Base-by-base conservation (phyloP, 2,329 filamentous ascomycete species). In the Tolypocladium guangdongense region DNA sequence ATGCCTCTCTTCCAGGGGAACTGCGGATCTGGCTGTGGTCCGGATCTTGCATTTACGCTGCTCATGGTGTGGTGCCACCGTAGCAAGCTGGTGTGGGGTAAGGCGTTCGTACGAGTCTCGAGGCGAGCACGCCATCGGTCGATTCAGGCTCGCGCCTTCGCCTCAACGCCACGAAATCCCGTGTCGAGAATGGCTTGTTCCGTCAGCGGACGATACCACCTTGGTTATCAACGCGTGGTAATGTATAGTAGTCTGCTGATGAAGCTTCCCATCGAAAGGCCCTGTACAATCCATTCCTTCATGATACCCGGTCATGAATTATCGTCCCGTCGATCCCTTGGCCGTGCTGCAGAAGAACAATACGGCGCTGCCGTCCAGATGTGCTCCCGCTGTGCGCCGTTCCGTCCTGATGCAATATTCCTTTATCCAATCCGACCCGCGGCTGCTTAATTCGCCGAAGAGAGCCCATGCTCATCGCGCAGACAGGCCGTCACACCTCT, bases 401-500 rank as follows among this genome's bases (percentile, higher is more conserved):
- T 27, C 14, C 7, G 12, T 27, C 41, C 24, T 27, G 14, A 12
- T 18, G 30, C 7, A 27, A 14, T 43, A 43, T 43, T 4, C 7
- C 22, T 3, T 43, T 27, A 24, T 7, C 39, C 20, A 27, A 5
- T 14, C 22, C 22, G 16, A 8, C 12, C 8, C 12, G 39, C 39
- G 24, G 12, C 4, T 10, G 14, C 22, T 11, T 24, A 2, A 24
- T 41, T 8, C 22, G 20, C 5, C 37, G 7, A 37, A 38, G 37
- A 38, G 37, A n/a, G 3, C 37, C 37, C 37, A 20, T 38, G 10
- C 18, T n/a, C 3, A 20, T 18, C 7, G 16, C 16, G 4, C 14
- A 45, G 3, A 33, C 45, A 30, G 14, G 22, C 11, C 24, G 14
- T 59, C 50, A 66, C 12, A 58, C 64, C 55, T 74, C 66, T 60